A percentile compares a stretch with the other conserved stretches of the same genome.
These are phyloP conservation scores for Thelonectria blattea DNA, from an alignment of 2,329 filamentous ascomycete species.

Conservation along the genomic window DNA sequence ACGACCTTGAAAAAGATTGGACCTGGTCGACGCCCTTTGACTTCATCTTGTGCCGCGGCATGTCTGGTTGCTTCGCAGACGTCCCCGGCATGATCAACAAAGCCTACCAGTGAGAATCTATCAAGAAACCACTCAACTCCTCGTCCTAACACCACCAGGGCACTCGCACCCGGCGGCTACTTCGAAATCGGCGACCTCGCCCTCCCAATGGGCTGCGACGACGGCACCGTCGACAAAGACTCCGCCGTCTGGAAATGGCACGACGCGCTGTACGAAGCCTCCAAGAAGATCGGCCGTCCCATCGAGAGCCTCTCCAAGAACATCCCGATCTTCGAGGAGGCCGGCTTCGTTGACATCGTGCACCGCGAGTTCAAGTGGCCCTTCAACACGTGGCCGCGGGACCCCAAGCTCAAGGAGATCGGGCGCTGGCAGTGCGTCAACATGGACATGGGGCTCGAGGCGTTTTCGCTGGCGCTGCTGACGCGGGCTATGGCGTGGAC, in stretches of 20 bases:
- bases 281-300: conserved; percentile 37
- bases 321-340: conserved; percentile 48
- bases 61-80: conserved; percentile 30
- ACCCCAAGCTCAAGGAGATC: conserved; percentile 55
- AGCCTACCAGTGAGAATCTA: conserved; percentile 28
- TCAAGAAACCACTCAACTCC: neutral
- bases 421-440: conserved; percentile 42
- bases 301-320: conserved; percentile 31
- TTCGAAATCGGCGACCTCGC: conserved; percentile 33
- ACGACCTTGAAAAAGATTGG: conserved; percentile 37
- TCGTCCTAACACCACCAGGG: conserved; percentile 6
- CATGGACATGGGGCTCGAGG: conserved; percentile 35
- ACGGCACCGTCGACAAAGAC: conserved; percentile 27
- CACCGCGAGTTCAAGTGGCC: conserved; percentile 55
- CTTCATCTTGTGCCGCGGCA: conserved; percentile 33
- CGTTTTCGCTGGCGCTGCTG: conserved; percentile 37
- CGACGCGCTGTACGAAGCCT: conserved; percentile 34
- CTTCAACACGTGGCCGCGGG: conserved; percentile 54
- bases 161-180: conserved; percentile 32
- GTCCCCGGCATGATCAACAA: conserved; percentile 29
- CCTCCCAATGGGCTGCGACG: conserved; percentile 27
- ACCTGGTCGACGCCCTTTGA: conserved; percentile 33
- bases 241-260: conserved; percentile 35
- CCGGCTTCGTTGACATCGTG: conserved; percentile 57
- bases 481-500: conserved; percentile 37